These are phyloP conservation scores for Candida dajiaensis DNA, from an alignment of 805 yeast species.

Conservation along the genomic window DNA sequence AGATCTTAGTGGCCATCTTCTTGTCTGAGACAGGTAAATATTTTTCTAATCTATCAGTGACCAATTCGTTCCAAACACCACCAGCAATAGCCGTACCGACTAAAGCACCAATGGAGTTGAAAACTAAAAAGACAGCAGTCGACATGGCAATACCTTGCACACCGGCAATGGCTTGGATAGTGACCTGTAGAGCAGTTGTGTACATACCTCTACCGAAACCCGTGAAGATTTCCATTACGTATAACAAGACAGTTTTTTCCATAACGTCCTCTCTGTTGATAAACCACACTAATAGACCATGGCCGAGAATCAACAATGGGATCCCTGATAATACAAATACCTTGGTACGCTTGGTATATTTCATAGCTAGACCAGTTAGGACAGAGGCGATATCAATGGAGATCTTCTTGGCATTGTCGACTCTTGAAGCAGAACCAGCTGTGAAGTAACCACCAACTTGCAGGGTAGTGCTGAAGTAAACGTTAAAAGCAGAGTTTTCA, in stretches of 20 bases:
- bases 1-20: slow-evolving; percentile 21
- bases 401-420: slow-evolving; percentile 27
- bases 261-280: slow-evolving; percentile 18
- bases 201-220: slow-evolving; percentile 26
- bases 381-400: slow-evolving; percentile 23
- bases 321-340: slow-evolving; percentile 20
- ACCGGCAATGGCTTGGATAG: slow-evolving; percentile 25
- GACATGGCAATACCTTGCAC: slow-evolving; percentile 26
- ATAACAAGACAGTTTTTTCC: slow-evolving; percentile 9
- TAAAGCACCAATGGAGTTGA: slow-evolving; percentile 24
- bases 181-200: slow-evolving; percentile 22
- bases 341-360: slow-evolving; percentile 25
- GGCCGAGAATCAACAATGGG: slow-evolving; percentile 22
- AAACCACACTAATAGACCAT: slow-evolving; percentile 23
- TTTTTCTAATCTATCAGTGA: slow-evolving; percentile 13
- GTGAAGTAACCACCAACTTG: slow-evolving; percentile 27
- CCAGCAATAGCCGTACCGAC: slow-evolving; percentile 26
- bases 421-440: slow-evolving; percentile 26
- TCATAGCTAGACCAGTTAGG: slow-evolving; percentile 25
- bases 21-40: slow-evolving; percentile 20
- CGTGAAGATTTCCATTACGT: slow-evolving; percentile 21
- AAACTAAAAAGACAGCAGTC: slow-evolving; percentile 26
- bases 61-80: slow-evolving; percentile 25
- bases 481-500: slow-evolving; percentile 22
- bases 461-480: slow-evolving; percentile 22